A percentile compares a stretch with the other conserved stretches of the same genome.
phyloP scores from a whole-genome alignment of 345 rosid genomes.

The Microthlaspi erraticum region DNA sequence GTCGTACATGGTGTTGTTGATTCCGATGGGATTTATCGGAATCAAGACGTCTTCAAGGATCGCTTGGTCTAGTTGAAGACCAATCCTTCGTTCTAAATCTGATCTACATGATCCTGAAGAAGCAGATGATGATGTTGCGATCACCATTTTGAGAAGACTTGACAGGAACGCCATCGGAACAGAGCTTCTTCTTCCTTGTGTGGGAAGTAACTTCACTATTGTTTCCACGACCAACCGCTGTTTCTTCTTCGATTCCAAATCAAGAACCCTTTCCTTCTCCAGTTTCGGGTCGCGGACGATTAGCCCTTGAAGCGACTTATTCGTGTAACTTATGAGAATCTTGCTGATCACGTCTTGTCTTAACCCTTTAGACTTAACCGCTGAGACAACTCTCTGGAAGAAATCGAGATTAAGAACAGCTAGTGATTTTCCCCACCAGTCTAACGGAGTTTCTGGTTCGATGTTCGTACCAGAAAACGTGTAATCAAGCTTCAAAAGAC shows the following conservation, averaged over 20 bases:
- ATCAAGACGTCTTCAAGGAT: constrained; percentile 96
- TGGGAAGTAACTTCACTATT: constrained; percentile 73
- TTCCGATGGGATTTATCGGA: constrained; percentile 64
- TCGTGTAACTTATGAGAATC: constrained; percentile 81
- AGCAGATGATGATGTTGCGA: constrained; percentile 61
- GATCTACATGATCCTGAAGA: constrained; percentile 68
- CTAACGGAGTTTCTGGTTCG: constrained; percentile 77
- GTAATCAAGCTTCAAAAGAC: constrained; percentile 84
- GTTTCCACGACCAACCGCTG: constrained; percentile 80
- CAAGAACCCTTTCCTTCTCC: constrained; percentile 62
- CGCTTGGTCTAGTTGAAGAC: constrained; percentile 95
- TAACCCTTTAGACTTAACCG: constrained; percentile 88
- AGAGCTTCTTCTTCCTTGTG: constrained; percentile 85
- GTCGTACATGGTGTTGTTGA: constrained; percentile 67
- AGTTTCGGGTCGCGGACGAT: constrained; percentile 62
- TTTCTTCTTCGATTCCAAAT: constrained; percentile 73
- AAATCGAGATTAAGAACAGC: constrained; percentile 71
- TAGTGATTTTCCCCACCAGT: constrained; percentile 96
- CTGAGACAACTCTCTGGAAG: constrained; percentile 81
- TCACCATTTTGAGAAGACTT: constrained; percentile 78
- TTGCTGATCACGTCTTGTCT: constrained; percentile 95
- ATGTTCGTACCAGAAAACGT: constrained; percentile 53
- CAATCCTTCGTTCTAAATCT: constrained; percentile 85
- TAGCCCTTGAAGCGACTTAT: constrained; percentile 79
- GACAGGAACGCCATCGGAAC: constrained; percentile 96